These are phyloP conservation scores for Kwoniella sp. DNA, from an alignment of 768 basidiomycete species.

Conservation along the genomic window DNA sequence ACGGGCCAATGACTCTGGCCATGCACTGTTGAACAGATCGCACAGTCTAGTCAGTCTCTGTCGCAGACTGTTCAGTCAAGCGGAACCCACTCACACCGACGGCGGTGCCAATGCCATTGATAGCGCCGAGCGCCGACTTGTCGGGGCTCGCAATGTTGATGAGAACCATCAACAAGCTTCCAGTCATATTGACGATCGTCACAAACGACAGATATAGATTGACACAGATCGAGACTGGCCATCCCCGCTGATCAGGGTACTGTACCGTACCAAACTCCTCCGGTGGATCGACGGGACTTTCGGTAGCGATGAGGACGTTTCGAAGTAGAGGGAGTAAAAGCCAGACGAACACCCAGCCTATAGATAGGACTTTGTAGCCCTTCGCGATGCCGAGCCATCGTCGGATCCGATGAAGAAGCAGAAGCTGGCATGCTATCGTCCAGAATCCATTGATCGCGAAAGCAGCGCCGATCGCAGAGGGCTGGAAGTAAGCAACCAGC, in stretches of 20 bases:
- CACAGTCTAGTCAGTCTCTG: not conserved
- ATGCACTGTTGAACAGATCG: slow-evolving; percentile 39
- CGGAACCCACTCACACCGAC: slow-evolving; percentile 38
- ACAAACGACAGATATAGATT: slow-evolving; percentile 45
- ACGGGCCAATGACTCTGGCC: slow-evolving; percentile 53
- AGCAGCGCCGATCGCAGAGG: slow-evolving; percentile 51
- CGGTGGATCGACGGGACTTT: slow-evolving; percentile 27
- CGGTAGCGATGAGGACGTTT: slow-evolving; percentile 35
- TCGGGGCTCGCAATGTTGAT: slow-evolving; percentile 51
- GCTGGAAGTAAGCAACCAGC: not conserved
- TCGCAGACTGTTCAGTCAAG: not conserved
- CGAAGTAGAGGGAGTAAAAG: slow-evolving; percentile 47
- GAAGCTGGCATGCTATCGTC: slow-evolving; percentile 50
- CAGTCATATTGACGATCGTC: slow-evolving; percentile 43
- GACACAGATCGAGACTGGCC: slow-evolving; percentile 43
- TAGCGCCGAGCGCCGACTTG: slow-evolving; percentile 48
- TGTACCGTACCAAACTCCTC: slow-evolving; percentile 14
- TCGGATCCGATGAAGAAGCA: slow-evolving; percentile 46
- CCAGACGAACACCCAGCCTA: slow-evolving; percentile 50
- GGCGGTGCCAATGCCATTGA: slow-evolving; percentile 53
- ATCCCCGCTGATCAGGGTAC: slow-evolving; percentile 33
- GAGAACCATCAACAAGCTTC: slow-evolving; percentile 50
- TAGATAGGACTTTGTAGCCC: slow-evolving; percentile 49
- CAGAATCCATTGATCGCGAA: slow-evolving; percentile 51
- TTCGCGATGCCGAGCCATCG: slow-evolving; percentile 39